These are phyloP conservation scores for Juglanconis sp. DNA, from an alignment of 2,329 filamentous ascomycete genomes.

Conservation along the genomic window DNA sequence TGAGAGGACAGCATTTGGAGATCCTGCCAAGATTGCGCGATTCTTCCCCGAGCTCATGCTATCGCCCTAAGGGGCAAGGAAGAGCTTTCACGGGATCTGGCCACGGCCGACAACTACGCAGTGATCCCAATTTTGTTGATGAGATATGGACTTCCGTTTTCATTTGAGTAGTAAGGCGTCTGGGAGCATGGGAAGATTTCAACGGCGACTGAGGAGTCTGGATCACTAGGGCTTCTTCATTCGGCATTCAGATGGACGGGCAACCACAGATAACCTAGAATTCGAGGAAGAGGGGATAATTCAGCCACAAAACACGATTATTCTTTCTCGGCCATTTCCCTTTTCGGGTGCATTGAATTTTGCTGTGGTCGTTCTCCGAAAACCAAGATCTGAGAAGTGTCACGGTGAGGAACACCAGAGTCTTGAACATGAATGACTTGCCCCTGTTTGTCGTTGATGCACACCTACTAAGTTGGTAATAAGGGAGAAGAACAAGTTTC, in stretches of 20 bases:
- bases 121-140: background rate
- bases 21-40: slow-evolving; percentile 36
- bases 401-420: too few relatives aligned
- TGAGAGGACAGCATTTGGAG: slow-evolving; percentile 33
- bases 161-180: background rate
- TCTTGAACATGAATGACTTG: too few relatives aligned
- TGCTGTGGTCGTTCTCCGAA: background rate
- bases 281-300: background rate
- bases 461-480: too few relatives aligned
- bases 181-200: background rate
- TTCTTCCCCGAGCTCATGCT: slow-evolving; percentile 34
- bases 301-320: background rate
- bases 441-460: too few relatives aligned
- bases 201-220: background rate
- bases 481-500: too few relatives aligned
- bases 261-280: background rate
- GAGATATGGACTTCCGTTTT: background rate
- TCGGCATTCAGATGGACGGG: background rate
- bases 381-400: too few relatives aligned
- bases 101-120: background rate
- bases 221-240: background rate
- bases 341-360: background rate
- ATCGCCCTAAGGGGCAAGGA: slow-evolving; percentile 14
- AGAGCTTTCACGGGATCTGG: too few relatives aligned
- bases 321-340: background rate